Percentiles rank a stretch among this genome's conserved stretches.
These are phyloP conservation scores for Salix purpurea DNA, from an alignment of 345 rosid genomes.

Conservation along the genomic window DNA sequence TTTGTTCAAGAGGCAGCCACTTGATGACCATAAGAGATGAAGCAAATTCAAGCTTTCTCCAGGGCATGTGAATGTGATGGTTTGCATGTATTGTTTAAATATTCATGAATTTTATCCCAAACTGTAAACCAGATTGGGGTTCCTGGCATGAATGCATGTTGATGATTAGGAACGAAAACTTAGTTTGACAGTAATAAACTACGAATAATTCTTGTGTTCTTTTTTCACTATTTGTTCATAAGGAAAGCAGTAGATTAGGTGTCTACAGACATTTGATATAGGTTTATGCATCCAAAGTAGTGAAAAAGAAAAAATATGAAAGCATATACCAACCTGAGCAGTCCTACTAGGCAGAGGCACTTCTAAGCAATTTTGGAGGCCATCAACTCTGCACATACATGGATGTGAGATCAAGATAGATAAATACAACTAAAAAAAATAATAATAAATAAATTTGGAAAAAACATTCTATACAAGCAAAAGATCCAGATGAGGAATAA, in stretches of 20 bases:
- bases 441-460: constrained; percentile 7
- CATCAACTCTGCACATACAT: constrained; percentile 59
- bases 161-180: too few species aligned
- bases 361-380: constrained; percentile 68
- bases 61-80: not conserved
- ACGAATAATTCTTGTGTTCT: too few species aligned
- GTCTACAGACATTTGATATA: not conserved
- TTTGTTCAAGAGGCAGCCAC: not conserved
- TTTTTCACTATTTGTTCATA: too few species aligned
- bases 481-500: not conserved
- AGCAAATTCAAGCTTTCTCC: not conserved
- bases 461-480: not conserved
- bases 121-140: too few species aligned
- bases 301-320: not conserved
- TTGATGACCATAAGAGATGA: not conserved
- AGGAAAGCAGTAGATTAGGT: too few species aligned
- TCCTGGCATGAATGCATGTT: too few species aligned
- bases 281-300: not conserved
- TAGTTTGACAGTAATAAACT: too few species aligned
- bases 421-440: not conserved
- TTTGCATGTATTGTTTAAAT: too few species aligned
- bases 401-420: not conserved
- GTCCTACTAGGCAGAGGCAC: constrained; percentile 79
- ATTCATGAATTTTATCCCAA: too few species aligned
- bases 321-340: constrained; percentile 65